Percentiles rank a stretch among this genome's conserved stretches.
These are phyloP conservation scores for Mycena chlorophos DNA, from an alignment of 768 basidiomycete species.

Conservation along the genomic window DNA sequence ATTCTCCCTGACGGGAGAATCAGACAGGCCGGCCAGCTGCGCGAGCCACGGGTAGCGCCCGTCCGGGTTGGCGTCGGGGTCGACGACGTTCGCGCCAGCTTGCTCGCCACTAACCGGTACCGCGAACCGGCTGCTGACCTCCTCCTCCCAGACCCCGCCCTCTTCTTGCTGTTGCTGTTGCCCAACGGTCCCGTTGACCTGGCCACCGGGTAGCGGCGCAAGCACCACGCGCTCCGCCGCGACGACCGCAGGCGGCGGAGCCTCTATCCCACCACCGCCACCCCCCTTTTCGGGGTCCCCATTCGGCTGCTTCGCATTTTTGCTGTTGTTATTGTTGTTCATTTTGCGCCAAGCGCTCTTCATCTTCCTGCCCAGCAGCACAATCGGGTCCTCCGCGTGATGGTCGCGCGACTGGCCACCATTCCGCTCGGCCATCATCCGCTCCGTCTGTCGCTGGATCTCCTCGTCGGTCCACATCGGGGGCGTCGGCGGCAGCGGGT, in stretches of 20 bases:
- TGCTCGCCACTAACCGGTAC: too few species aligned
- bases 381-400: slow-evolving; percentile 47
- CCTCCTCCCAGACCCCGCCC: slow-evolving; percentile 30
- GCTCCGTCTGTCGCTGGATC: slow-evolving; percentile 35
- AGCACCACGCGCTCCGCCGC: slow-evolving; percentile 20
- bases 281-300: slow-evolving; percentile 17
- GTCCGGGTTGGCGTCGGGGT: slow-evolving; percentile 20
- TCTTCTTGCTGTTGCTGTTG: slow-evolving; percentile 24
- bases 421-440: slow-evolving; percentile 17
- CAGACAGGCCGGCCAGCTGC: slow-evolving; percentile 2
- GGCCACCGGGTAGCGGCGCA: slow-evolving; percentile 14
- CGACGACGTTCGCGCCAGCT: slow-evolving; percentile 11
- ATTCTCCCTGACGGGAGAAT: not conserved
- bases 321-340: slow-evolving; percentile 41
- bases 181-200: slow-evolving; percentile 8
- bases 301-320: not conserved
- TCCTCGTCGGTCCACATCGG: slow-evolving; percentile 43
- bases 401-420: slow-evolving; percentile 1
- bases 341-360: slow-evolving; percentile 57
- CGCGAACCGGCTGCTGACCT: slow-evolving; percentile 29
- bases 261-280: slow-evolving; percentile 7
- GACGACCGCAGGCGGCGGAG: slow-evolving; percentile 19
- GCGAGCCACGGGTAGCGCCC: slow-evolving; percentile 19
- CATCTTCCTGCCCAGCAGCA: slow-evolving; percentile 50
- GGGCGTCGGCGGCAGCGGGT: slow-evolving; percentile 28